Conservation (phyloP, 78 protist species). For the Dictyostelium capitatum region DNA sequence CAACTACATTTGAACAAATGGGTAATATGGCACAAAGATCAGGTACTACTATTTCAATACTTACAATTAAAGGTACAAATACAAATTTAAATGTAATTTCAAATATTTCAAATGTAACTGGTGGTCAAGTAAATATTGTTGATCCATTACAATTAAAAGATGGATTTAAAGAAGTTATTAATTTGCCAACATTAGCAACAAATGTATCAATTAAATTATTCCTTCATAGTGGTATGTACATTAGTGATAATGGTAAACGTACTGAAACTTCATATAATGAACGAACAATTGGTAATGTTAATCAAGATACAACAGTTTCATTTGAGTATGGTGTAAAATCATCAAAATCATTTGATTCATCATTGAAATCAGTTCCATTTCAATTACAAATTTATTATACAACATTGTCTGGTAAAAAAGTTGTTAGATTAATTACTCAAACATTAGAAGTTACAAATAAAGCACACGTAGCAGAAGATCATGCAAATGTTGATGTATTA, state of each 20-base stretch:
- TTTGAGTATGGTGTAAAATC: conserved; percentile 64
- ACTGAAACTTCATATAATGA: conserved; percentile 7
- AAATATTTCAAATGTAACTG: conserved; percentile 38
- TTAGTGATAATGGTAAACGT: conserved; percentile 8
- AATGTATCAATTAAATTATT: conserved; percentile 41
- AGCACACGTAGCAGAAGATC: conserved; percentile 30
- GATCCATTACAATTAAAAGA: conserved; percentile 81
- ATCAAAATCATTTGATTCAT: neutral
- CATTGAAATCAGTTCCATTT: conserved; percentile 50
- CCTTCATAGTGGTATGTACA: conserved; percentile 47
- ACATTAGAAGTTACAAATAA: conserved; percentile 40
- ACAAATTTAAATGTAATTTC: conserved; percentile 47
- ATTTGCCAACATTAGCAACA: conserved; percentile 76
- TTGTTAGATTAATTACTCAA: conserved; percentile 79
- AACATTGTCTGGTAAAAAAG: conserved; percentile 69
- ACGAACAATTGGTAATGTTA: conserved; percentile 50
- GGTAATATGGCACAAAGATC: conserved; percentile 59
- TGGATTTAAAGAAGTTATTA: conserved; percentile 36
- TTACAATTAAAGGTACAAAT: conserved; percentile 81
- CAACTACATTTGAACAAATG: conserved; percentile 53
- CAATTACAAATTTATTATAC: conserved; percentile 84
- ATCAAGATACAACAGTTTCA: conserved; percentile 48
- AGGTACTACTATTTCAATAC: conserved; percentile 77
- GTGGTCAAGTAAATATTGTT: conserved; percentile 79
- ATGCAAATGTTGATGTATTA: conserved; percentile 51